Conservation (phyloP, 208 protist species). For the Crithidia mellificae region DNA sequence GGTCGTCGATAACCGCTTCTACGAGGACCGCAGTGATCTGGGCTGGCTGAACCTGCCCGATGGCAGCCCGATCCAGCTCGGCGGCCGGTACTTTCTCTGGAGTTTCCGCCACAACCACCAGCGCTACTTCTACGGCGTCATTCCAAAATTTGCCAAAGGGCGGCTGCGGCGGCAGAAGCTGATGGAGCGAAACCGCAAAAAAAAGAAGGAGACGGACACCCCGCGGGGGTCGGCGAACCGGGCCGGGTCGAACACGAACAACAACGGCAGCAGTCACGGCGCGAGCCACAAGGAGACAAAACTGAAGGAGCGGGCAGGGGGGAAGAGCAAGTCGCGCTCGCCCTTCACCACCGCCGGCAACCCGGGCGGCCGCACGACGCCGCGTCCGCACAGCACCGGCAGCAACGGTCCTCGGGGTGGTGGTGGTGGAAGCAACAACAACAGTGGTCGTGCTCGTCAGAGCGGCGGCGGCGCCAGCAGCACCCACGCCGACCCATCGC, state of each 20-base stretch:
- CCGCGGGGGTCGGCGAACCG: neutral
- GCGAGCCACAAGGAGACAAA: constrained; percentile 8
- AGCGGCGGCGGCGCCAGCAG: too few relatives aligned
- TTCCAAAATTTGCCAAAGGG: constrained; percentile 66
- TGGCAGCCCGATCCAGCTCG: constrained; percentile 36
- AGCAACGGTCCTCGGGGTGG: neutral
- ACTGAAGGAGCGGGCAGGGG: neutral
- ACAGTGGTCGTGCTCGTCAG: neutral
- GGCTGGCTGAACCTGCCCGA: constrained; percentile 45
- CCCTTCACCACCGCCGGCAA: constrained; percentile 1
- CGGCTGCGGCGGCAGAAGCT: constrained; percentile 37
- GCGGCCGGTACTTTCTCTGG: constrained; percentile 65
- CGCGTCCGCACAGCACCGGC: constrained; percentile 7
- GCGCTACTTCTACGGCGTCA: constrained; percentile 65
- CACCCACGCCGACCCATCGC: neutral
- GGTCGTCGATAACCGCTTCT: constrained; percentile 51
- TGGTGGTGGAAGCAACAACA: neutral
- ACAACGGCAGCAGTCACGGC: too few relatives aligned
- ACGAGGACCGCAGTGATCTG: constrained; percentile 46
- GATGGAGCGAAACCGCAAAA: constrained; percentile 35
- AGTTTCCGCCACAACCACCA: constrained; percentile 52
- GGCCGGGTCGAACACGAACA: neutral
- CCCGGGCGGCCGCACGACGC: neutral
- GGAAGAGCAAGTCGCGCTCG: constrained; percentile 3
- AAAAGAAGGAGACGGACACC: constrained; percentile 18